phyloP scores from a whole-genome alignment of 208 protist genomes.

The Trichomonas vaginalis region DNA sequence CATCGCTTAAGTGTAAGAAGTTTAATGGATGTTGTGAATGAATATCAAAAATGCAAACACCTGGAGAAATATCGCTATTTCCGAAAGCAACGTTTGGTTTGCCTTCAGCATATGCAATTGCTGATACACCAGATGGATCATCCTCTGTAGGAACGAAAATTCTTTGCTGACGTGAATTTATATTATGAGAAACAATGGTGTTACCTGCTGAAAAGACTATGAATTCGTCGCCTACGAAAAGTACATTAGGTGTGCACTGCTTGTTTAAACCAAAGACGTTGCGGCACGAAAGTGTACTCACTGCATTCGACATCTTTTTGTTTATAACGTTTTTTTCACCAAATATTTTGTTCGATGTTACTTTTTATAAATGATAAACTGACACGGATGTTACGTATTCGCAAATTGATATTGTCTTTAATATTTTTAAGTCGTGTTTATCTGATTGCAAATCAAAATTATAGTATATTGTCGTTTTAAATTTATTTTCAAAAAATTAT shows the following conservation, averaged over 20 bases:
- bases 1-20: background rate
- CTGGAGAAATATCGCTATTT: background rate
- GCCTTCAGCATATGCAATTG: background rate
- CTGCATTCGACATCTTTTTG: background rate
- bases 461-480: too few species aligned
- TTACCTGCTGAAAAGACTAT: background rate
- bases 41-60: slow-evolving; percentile 17
- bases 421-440: too few species aligned
- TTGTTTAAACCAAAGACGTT: background rate
- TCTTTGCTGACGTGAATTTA: background rate
- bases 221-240: background rate
- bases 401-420: too few species aligned
- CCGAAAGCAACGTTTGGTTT: slow-evolving; percentile 1
- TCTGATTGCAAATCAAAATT: too few species aligned
- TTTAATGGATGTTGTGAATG: background rate
- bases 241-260: background rate
- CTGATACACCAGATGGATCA: background rate
- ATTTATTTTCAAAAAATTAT: too few species aligned
- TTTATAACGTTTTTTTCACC: background rate
- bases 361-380: background rate
- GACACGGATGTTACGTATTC: too few species aligned
- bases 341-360: background rate
- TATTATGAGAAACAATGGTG: background rate
- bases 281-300: background rate
- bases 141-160: background rate